Evolutionary conservation across 2,329 filamentous ascomycete species (phyloP).

Genomic region (Ilyonectria robusta): DNA sequence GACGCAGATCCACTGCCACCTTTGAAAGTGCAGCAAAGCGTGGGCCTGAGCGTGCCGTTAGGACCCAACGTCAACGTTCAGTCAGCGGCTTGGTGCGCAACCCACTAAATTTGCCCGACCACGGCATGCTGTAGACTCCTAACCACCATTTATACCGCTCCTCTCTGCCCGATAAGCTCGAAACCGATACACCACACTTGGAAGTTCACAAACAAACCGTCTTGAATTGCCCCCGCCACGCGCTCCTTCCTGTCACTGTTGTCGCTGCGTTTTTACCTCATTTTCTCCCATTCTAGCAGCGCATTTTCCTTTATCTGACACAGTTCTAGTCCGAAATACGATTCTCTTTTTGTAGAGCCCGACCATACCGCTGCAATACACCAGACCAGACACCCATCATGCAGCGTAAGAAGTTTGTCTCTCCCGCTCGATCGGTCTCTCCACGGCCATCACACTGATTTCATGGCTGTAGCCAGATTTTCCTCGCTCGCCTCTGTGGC

Average conservation of each 20-base stretch:
- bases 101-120: not conserved
- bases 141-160: not conserved
- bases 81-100: constrained; percentile 6
- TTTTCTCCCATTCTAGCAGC: not conserved
- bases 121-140: not conserved
- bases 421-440: not conserved
- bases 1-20: no score
- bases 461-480: constrained; percentile 53
- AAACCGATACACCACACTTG: not conserved
- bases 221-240: not conserved
- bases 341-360: not conserved
- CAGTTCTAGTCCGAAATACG: not conserved
- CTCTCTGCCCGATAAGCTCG: not conserved
- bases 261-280: not conserved
- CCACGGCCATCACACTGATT: constrained; percentile 41
- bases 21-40: constrained; percentile 28
- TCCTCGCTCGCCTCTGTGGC: constrained; percentile 89
- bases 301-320: not conserved
- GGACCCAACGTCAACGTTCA: not conserved
- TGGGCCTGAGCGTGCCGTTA: not conserved
- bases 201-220: not conserved
- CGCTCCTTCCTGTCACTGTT: not conserved
- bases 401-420: constrained; percentile 3
- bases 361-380: not conserved
- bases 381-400: not conserved